These are phyloP conservation scores for Abelmoschus esculentus DNA, from an alignment of 345 rosid genomes.

Conservation along the genomic window DNA sequence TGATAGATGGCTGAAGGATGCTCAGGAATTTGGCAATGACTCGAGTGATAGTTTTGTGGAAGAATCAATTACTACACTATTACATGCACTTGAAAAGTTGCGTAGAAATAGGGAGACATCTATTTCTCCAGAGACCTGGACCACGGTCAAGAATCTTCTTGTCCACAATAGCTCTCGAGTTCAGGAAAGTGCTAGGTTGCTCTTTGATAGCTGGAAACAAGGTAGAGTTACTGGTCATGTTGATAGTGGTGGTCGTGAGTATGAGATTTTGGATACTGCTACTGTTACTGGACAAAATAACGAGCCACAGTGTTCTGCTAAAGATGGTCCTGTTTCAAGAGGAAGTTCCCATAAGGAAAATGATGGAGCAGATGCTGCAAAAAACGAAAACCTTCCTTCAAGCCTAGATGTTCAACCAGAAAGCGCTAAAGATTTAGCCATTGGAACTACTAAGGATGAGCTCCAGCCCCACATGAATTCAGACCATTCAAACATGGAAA, in stretches of 20 bases:
- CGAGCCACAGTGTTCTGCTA: slow-evolving; percentile 26
- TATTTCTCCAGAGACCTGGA: slow-evolving; percentile 67
- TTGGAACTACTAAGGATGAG: slow-evolving; percentile 26
- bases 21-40: slow-evolving; percentile 35
- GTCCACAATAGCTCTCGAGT: slow-evolving; percentile 50
- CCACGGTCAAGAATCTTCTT: slow-evolving; percentile 57
- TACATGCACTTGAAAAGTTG: slow-evolving; percentile 69
- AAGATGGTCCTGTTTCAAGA: slow-evolving; percentile 26
- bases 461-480: slow-evolving; percentile 13
- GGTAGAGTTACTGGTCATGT: slow-evolving; percentile 24
- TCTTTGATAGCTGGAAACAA: slow-evolving; percentile 54
- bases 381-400: slow-evolving; percentile 25
- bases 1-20: slow-evolving; percentile 70
- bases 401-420: slow-evolving; percentile 32
- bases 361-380: slow-evolving; percentile 26
- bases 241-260: slow-evolving; percentile 26
- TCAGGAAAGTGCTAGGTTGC: slow-evolving; percentile 64
- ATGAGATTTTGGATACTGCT: slow-evolving; percentile 20
- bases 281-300: slow-evolving; percentile 24
- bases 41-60: slow-evolving; percentile 47
- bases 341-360: slow-evolving; percentile 30
- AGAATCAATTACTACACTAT: slow-evolving; percentile 61
- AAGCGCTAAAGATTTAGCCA: slow-evolving; percentile 28
- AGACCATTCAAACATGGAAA: slow-evolving; percentile 23
- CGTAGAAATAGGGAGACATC: slow-evolving; percentile 52